Base-by-base conservation (phyloP, 805 yeast species). In the Zygosaccharomyces bailii region DNA sequence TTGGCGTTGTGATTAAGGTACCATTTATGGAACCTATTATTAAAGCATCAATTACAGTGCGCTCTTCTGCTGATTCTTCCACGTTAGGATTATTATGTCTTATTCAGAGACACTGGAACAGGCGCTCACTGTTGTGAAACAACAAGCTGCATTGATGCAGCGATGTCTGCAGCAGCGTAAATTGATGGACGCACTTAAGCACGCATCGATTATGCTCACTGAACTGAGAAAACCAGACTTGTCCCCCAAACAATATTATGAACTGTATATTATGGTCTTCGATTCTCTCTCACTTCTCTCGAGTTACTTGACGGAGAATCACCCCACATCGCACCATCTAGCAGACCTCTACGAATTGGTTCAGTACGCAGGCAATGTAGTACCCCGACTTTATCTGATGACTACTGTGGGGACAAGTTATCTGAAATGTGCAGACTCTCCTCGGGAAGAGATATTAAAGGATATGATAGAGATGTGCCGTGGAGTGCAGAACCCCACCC, bases 401-500 rank as follows among this genome's bases (percentile, higher is more conserved):
- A 84, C 93, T 34, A 91, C 95, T 2, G 91, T 93, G 11, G 99
- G 99, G 6, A 80, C 95, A 0, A 88, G 87, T 2, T 89, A 85
- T 68, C 80, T 91, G 83, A 70, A 84, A 5, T 73, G 82, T 7
- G 76, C 82, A 1, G 87, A 81, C 44, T 82, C 95, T 0, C 96
- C 97, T 0, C 75, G 79, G 27, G 78, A 78, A 57, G 98, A 89
- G 52, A 84, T 93, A 41, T 77, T 91, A 80, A 86, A 85, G 63
- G 99, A 93, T 61, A 84, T 93, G 95, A 83, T 91, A 57, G 99
- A 93, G 65, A 93, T 93, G 99, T 84, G 95, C 52, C 77, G 95
- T 32, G 99, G 97, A 11, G 96, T 91, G 2, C 99, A 93, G 65
- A 91, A 88, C 59, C 99, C 99, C 1, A 79, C 88, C 23, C 73